These are phyloP conservation scores for Sugiyamaella neomexicana DNA, from an alignment of 1,139 yeast species.

Conservation along the genomic window DNA sequence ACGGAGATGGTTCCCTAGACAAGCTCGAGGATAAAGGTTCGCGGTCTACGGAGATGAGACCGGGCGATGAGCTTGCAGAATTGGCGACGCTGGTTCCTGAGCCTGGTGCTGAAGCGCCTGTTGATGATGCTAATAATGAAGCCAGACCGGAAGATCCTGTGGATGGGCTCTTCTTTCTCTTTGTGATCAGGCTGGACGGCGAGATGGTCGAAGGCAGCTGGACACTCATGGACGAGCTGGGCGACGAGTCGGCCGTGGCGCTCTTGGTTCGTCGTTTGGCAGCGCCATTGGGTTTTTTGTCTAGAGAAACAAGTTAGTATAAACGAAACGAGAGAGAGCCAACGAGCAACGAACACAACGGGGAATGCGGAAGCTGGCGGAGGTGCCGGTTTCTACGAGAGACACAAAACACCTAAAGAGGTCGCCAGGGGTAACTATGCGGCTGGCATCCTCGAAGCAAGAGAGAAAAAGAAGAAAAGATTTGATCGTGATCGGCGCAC, in stretches of 20 bases:
- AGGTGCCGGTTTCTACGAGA: not conserved
- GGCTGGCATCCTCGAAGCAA: not conserved
- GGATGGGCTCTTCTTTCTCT: slow-evolving; percentile 24
- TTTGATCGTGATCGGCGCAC: not conserved
- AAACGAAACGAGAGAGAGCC: too few relatives aligned
- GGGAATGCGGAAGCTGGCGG: not conserved
- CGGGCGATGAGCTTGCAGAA: slow-evolving; percentile 2
- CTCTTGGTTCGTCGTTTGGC: slow-evolving; percentile 25
- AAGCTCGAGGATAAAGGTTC: not conserved
- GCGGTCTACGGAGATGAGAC: slow-evolving; percentile 7
- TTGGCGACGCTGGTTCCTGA: not conserved
- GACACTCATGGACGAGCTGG: not conserved
- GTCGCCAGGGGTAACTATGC: not conserved
- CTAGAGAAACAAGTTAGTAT: slow-evolving; percentile 7
- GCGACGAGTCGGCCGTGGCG: slow-evolving; percentile 19
- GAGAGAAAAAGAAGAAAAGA: not conserved
- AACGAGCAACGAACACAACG: too few relatives aligned
- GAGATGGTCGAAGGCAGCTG: slow-evolving; percentile 29
- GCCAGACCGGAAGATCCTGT: slow-evolving; percentile 20
- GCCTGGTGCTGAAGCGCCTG: not conserved
- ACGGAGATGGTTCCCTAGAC: slow-evolving; percentile 11
- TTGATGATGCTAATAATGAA: slow-evolving; percentile 15
- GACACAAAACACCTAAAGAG: not conserved
- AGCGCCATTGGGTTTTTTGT: slow-evolving; percentile 19
- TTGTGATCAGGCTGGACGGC: slow-evolving; percentile 29